phyloP scores from a whole-genome alignment of 768 basidiomycete genomes.

The Ephemerocybe angulata region DNA sequence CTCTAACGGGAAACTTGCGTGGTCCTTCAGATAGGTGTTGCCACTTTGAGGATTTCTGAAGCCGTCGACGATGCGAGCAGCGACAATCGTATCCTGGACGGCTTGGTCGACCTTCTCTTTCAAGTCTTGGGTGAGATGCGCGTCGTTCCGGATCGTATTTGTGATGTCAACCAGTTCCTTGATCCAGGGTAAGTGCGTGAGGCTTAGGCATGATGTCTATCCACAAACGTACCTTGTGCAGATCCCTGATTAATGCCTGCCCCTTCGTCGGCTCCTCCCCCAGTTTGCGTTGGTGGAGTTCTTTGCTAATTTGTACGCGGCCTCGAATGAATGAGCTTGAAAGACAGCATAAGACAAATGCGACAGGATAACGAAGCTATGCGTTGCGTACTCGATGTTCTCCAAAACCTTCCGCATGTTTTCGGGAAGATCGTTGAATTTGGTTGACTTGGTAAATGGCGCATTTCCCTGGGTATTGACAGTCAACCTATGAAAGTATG shows the following conservation, averaged over 20 bases:
- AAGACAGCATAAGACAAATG: slow-evolving; percentile 9
- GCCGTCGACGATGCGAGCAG: slow-evolving; percentile 74
- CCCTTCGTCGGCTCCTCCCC: slow-evolving; percentile 73
- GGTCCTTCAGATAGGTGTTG: slow-evolving; percentile 67
- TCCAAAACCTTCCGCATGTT: slow-evolving; percentile 62
- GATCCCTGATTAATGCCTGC: slow-evolving; percentile 59
- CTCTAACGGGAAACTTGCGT: slow-evolving; percentile 82
- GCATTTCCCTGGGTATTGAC: slow-evolving; percentile 27
- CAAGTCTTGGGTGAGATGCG: slow-evolving; percentile 63
- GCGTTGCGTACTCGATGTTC: slow-evolving; percentile 57
- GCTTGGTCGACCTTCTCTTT: slow-evolving; percentile 73
- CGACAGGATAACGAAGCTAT: background rate
- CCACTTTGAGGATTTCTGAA: slow-evolving; percentile 73
- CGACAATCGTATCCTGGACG: slow-evolving; percentile 75
- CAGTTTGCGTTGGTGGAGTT: slow-evolving; percentile 70
- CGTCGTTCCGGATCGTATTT: slow-evolving; percentile 62
- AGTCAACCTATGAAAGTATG: background rate
- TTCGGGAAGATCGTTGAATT: slow-evolving; percentile 82
- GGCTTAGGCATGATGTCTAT: too few species aligned
- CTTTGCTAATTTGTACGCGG: slow-evolving; percentile 75
- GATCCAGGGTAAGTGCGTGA: too few species aligned
- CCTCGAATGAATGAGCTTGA: slow-evolving; percentile 70
- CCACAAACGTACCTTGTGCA: slow-evolving; percentile 53
- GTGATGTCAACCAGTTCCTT: slow-evolving; percentile 68
- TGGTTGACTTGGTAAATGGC: slow-evolving; percentile 53